A percentile compares a stretch with the other conserved stretches of the same genome.
Conservation (phyloP, 1,284 basidiomycete genomes). For the Leccinum griseonigrum region DNA sequence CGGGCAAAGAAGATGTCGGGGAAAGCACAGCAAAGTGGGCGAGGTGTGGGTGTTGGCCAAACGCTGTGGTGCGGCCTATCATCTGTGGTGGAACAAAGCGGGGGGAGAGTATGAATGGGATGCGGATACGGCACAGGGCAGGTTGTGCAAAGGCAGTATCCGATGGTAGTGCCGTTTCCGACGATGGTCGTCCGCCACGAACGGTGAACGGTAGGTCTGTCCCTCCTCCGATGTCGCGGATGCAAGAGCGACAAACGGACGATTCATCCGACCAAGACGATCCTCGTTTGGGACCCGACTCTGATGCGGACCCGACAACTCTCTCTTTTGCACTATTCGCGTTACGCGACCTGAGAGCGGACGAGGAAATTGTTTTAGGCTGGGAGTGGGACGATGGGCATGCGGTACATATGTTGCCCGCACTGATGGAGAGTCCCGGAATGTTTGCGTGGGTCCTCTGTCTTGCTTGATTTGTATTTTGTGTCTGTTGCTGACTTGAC, state of each 20-base stretch:
- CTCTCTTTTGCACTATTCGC: conserved; percentile 87
- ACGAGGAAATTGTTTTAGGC: conserved; percentile 87
- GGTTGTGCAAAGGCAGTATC: conserved; percentile 15
- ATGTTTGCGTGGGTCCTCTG: conserved; percentile 50
- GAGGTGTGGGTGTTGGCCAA: conserved; percentile 85
- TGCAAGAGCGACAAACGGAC: conserved; percentile 12
- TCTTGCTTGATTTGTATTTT: conserved; percentile 4
- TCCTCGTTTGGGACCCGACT: conserved; percentile 36
- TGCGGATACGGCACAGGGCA: conserved; percentile 17
- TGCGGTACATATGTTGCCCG: conserved; percentile 80
- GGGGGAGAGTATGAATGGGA: conserved; percentile 12
- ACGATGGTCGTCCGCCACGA: conserved; percentile 1
- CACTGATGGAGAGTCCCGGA: conserved; percentile 57
- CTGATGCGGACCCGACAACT: conserved; percentile 39
- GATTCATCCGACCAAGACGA: conserved; percentile 23
- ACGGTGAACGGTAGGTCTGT: conserved; percentile 13
- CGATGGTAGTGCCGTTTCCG: conserved; percentile 2
- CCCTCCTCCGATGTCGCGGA: conserved; percentile 9
- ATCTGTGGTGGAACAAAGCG: conserved; percentile 45
- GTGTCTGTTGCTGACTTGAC: conserved; percentile 4
- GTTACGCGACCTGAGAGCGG: conserved; percentile 67
- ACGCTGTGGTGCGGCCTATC: conserved; percentile 82
- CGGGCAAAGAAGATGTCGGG: conserved; percentile 6
- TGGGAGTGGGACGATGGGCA: conserved; percentile 98
- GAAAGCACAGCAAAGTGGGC: conserved; percentile 66